These are phyloP conservation scores for Epithele typhae DNA, from an alignment of 768 basidiomycete species.

Conservation along the genomic window DNA sequence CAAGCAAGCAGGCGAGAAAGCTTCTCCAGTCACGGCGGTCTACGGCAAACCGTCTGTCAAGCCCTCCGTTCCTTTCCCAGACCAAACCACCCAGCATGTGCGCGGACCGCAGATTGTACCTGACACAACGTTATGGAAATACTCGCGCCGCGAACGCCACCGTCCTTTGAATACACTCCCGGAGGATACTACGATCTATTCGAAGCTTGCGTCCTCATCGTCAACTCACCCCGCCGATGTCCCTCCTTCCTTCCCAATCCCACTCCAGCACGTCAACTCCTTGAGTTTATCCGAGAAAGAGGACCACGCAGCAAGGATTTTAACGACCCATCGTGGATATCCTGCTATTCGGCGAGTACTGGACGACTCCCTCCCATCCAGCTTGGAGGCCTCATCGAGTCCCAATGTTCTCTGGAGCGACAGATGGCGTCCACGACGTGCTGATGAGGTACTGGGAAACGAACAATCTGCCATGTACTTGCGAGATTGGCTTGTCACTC, in stretches of 20 bases:
- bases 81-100: slow-evolving; percentile 51
- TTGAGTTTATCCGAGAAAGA: not conserved
- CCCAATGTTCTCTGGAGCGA: slow-evolving; percentile 61
- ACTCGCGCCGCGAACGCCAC: not conserved
- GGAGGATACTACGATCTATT: not conserved
- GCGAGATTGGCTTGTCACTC: slow-evolving; percentile 74
- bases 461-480: slow-evolving; percentile 65
- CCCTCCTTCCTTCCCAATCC: not conserved
- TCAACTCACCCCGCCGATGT: not conserved
- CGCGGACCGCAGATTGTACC: slow-evolving; percentile 51
- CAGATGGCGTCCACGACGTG: slow-evolving; percentile 70
- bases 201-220: not conserved
- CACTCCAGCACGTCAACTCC: not conserved
- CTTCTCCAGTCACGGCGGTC: slow-evolving; percentile 12
- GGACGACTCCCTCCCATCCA: not conserved
- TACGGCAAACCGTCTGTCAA: not conserved
- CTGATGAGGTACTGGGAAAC: slow-evolving; percentile 77
- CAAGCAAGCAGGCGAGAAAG: slow-evolving; percentile 4
- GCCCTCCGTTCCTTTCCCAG: slow-evolving; percentile 43
- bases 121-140: slow-evolving; percentile 5
- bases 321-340: slow-evolving; percentile 4
- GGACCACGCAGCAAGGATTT: not conserved
- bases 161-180: not conserved
- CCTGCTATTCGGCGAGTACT: slow-evolving; percentile 16
- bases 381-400: not conserved